phyloP scores from a whole-genome alignment of 129 eudicot species.

The Flaveria bidentis region DNA sequence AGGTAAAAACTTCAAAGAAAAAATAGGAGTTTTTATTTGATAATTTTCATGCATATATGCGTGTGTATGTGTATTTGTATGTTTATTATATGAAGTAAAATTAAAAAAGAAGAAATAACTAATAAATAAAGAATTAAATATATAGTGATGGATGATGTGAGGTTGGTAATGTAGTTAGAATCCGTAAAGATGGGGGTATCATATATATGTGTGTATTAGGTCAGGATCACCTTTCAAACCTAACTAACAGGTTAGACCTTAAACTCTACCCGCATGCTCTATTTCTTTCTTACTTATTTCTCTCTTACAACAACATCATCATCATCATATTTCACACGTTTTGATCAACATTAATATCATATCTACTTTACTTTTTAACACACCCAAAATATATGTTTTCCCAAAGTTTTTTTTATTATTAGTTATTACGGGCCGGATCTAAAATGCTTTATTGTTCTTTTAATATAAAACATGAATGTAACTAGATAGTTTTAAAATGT shows the following conservation, averaged over 20 bases:
- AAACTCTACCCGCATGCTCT: conserved; percentile 21
- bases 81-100: too few relatives aligned
- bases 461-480: not conserved
- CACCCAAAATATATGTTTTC: not conserved
- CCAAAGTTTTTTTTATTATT: not conserved
- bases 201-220: conserved; percentile 37
- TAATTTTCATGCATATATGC: too few relatives aligned
- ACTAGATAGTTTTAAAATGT: too few relatives aligned
- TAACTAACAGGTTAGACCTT: conserved; percentile 49
- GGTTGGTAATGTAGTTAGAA: conserved; percentile 77
- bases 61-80: too few relatives aligned
- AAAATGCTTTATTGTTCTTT: too few relatives aligned
- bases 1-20: too few relatives aligned
- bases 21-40: too few relatives aligned
- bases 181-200: conserved; percentile 42
- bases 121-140: not conserved
- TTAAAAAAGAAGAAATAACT: not conserved
- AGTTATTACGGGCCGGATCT: too few relatives aligned
- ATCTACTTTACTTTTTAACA: not conserved
- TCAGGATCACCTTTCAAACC: conserved; percentile 68
- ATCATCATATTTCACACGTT: conserved; percentile 8
- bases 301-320: not conserved
- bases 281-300: conserved; percentile 30
- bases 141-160: conserved; percentile 30
- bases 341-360: not conserved